Base-by-base conservation (phyloP, 768 basidiomycete genomes). In the Podaxis sp. region DNA sequence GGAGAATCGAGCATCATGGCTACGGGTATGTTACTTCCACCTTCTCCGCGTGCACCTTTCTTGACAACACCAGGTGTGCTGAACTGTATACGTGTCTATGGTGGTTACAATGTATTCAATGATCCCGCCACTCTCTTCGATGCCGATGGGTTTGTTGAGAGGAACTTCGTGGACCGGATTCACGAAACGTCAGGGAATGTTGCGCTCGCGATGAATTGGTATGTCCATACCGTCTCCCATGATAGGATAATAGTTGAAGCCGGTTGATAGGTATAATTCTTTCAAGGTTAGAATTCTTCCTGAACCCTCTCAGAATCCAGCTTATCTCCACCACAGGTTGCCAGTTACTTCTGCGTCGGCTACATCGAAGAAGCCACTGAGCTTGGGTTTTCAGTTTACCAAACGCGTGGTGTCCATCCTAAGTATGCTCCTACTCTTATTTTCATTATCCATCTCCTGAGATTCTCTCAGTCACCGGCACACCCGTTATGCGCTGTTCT, bases 401-500 rank as follows among this genome's bases (percentile, higher is more conserved):
- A 81, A 40, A 81, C 81, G 3, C 78, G 86, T 56, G 76, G 81
- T 42, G 73, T 72, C 14, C 87, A 88, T 67, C 87, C 88, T 2
- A 89, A 88, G 87, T 88, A 68, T 56, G 78, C 69, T n/a, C 44
- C n/a, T n/a, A n/a, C 11, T 25, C 23, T 13, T 16, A 35, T 36
- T 55, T 48, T 18, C 46, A 4, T 40, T 42, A 16, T 3, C 50
- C 46, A 27, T 37, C 21, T 42, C 60, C 59, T 63, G 44, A 57
- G 21, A 55, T 40, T 47, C 9, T 37, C 27, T 18, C 42, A 89
- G 87, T 64, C 88, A 89, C 70, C 76, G 87, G 44, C 88, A 89
- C 69, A 81, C 82, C 48, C 87, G 88, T 51, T 89, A 84, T 68
- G 79, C 79, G 0, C 73, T 88, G 3, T 90, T 88, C 72, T 89